These are phyloP conservation scores for Solanum hybrid DNA, from an alignment of 305 asterid species.

Conservation along the genomic window DNA sequence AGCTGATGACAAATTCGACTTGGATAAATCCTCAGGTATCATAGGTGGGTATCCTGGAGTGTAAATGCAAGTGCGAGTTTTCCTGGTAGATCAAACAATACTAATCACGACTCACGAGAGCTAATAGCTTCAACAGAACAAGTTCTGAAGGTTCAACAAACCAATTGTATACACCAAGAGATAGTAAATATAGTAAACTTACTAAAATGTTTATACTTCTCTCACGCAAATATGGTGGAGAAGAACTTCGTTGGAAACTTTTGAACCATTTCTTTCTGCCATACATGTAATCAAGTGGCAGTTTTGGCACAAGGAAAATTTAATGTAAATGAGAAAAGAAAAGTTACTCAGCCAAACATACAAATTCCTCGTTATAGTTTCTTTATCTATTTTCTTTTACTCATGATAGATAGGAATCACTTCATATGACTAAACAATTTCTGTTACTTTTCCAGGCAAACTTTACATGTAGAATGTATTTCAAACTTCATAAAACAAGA, in stretches of 20 bases:
- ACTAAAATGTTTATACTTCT: neutral
- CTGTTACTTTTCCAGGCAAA: no score
- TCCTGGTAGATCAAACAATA: slow-evolving; percentile 41
- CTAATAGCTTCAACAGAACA: neutral
- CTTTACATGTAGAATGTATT: no score
- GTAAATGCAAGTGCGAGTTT: slow-evolving; percentile 89
- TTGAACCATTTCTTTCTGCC: neutral
- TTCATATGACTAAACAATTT: neutral
- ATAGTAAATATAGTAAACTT: neutral
- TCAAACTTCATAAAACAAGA: no score
- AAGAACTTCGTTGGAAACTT: neutral
- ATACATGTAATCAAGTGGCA: neutral
- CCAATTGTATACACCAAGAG: neutral
- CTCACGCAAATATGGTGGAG: neutral
- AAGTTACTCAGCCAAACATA: neutral
- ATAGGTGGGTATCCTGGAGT: slow-evolving; percentile 92
- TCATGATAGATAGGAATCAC: neutral
- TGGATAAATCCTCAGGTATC: slow-evolving; percentile 67
- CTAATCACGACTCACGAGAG: neutral
- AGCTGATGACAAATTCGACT: slow-evolving; percentile 44
- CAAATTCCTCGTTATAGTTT: neutral
- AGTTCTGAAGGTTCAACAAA: neutral
- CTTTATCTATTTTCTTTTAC: neutral
- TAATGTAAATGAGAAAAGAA: no score
- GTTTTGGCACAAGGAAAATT: neutral